phyloP scores from a whole-genome alignment of 768 basidiomycete genomes.

The Rhizopogon vinicolor region DNA sequence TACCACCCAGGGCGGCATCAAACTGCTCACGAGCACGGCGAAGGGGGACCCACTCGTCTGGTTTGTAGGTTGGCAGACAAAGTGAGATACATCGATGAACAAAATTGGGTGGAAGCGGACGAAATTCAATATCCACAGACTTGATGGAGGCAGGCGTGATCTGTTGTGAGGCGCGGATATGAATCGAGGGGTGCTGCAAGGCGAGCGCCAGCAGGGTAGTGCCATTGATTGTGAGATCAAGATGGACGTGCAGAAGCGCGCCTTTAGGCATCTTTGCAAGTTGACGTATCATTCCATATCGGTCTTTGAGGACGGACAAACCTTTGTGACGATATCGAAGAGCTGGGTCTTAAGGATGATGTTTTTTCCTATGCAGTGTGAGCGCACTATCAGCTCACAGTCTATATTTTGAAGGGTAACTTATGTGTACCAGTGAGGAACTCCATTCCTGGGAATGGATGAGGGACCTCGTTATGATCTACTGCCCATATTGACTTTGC shows the following conservation, averaged over 20 bases:
- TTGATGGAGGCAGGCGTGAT: slow-evolving; percentile 39
- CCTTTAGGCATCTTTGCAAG: slow-evolving; percentile 72
- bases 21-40: slow-evolving; percentile 51
- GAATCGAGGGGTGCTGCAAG: slow-evolving; percentile 52
- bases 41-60: slow-evolving; percentile 52
- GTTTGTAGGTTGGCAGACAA: slow-evolving; percentile 35
- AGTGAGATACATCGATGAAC: slow-evolving; percentile 20
- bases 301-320: slow-evolving; percentile 8
- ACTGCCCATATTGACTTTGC: slow-evolving; percentile 54
- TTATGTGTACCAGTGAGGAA: slow-evolving; percentile 56
- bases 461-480: slow-evolving; percentile 47
- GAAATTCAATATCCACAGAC: slow-evolving; percentile 48
- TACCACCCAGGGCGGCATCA: slow-evolving; percentile 47
- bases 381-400: not conserved
- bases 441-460: slow-evolving; percentile 76
- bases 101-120: slow-evolving; percentile 34
- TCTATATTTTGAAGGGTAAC: not conserved
- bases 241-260: slow-evolving; percentile 66
- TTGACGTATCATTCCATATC: not conserved
- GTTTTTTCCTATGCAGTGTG: slow-evolving; percentile 34
- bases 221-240: slow-evolving; percentile 68
- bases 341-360: slow-evolving; percentile 59
- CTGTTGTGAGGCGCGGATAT: slow-evolving; percentile 43
- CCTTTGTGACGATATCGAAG: slow-evolving; percentile 61
- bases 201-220: slow-evolving; percentile 49